Percentiles rank a stretch among this genome's conserved stretches.
These are phyloP conservation scores for Cladobotryum mycophilum DNA, from an alignment of 2,329 filamentous ascomycete species.

Conservation along the genomic window DNA sequence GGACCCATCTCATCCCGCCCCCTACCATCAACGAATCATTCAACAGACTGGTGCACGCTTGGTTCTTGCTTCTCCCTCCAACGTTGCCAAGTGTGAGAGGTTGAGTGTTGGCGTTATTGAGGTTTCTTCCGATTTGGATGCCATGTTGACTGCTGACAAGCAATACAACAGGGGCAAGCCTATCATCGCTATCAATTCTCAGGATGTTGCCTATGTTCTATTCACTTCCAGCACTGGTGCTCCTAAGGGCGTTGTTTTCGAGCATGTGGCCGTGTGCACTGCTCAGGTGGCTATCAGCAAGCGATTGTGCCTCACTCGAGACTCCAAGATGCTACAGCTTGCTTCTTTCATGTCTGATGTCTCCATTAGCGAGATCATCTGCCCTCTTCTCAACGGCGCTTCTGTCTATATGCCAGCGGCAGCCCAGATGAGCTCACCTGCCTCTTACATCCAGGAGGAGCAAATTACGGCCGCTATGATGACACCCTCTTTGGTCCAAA, in stretches of 20 bases:
- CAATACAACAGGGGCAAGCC: neutral
- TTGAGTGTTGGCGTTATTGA: conserved; percentile 1
- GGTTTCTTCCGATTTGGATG: conserved; percentile 4
- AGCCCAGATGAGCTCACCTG: conserved; percentile 1
- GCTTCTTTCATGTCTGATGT: conserved; percentile 13
- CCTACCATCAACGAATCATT: conserved; percentile 5
- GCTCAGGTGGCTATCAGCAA: neutral
- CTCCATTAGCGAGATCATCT: conserved; percentile 9
- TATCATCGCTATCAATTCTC: neutral
- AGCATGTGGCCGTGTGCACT: neutral
- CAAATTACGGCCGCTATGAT: conserved; percentile 11
- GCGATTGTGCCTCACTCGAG: neutral
- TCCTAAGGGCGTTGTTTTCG: conserved; percentile 6
- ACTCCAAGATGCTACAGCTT: conserved; percentile 11
- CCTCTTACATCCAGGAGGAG: neutral
- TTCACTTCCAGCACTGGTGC: conserved; percentile 10
- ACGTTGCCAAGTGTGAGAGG: neutral
- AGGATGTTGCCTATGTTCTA: neutral
- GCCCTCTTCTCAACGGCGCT: conserved; percentile 1
- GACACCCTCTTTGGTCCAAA: conserved; percentile 15
- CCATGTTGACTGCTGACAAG: neutral
- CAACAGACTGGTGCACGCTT: conserved; percentile 3
- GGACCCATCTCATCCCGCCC: conserved; percentile 3
- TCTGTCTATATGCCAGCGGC: conserved; percentile 14
- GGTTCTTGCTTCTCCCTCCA: conserved; percentile 1